These are phyloP conservation scores for Sechiopsis laciniata DNA, from an alignment of 306 rosid species.

Conservation along the genomic window DNA sequence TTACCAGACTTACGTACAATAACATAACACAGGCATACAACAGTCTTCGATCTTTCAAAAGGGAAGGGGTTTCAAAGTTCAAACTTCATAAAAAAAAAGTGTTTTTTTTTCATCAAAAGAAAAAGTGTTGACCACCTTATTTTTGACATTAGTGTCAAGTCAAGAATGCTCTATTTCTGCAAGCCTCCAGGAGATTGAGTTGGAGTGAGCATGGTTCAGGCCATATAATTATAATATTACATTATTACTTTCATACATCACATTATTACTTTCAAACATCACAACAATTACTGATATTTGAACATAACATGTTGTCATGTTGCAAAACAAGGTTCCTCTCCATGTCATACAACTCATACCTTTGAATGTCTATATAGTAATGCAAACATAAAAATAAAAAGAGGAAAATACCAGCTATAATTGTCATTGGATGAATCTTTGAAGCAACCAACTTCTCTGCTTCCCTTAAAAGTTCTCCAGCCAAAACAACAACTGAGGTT, in stretches of 20 bases:
- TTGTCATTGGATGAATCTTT: slow-evolving; percentile 96
- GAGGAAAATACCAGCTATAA: slow-evolving; percentile 67
- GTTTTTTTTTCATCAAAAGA: background rate
- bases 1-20: background rate
- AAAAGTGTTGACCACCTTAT: background rate
- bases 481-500: slow-evolving; percentile 96
- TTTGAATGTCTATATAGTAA: background rate
- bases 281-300: background rate
- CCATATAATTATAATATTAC: background rate
- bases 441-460: slow-evolving; percentile 89
- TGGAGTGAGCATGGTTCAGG: background rate
- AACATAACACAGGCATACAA: background rate
- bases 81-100: background rate
- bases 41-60: background rate
- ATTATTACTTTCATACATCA: background rate
- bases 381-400: slow-evolving; percentile 6
- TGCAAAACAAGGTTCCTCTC: background rate
- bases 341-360: background rate
- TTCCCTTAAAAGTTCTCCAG: slow-evolving; percentile 91
- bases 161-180: background rate
- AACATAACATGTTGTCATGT: background rate
- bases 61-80: background rate
- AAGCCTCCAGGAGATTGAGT: background rate
- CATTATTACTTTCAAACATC: background rate
- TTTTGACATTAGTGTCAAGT: background rate